Evolutionary conservation across 352 stramenopile species (phyloP).

Genomic region (Lagenidium giganteum): DNA sequence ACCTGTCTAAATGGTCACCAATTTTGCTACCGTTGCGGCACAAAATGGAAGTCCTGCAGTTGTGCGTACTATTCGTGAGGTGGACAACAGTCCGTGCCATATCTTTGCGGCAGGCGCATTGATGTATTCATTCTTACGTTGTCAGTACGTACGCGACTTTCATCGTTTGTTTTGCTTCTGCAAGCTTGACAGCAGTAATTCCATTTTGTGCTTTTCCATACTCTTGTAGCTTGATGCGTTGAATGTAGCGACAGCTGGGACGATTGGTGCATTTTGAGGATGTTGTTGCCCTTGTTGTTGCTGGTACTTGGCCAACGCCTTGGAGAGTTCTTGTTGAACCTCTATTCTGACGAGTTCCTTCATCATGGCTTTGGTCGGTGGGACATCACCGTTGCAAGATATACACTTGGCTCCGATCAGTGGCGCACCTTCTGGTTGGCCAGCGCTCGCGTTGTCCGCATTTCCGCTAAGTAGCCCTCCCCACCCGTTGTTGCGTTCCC

Average conservation of each 20-base stretch:
- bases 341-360: slow-evolving; percentile 50
- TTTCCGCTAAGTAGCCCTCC: too few relatives aligned
- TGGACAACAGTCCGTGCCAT: too few relatives aligned
- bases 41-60: slow-evolving; percentile 33
- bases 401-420: slow-evolving; percentile 59
- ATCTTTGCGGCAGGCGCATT: too few relatives aligned
- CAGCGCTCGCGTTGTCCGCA: background rate
- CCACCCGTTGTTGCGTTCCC: too few relatives aligned
- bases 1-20: slow-evolving; percentile 48
- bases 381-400: slow-evolving; percentile 56
- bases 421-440: slow-evolving; percentile 16
- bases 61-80: too few relatives aligned
- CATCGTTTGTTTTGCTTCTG: slow-evolving; percentile 37
- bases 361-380: slow-evolving; percentile 59
- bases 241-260: too few relatives aligned
- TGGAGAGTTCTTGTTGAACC: slow-evolving; percentile 58
- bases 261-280: too few relatives aligned
- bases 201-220: slow-evolving; percentile 68
- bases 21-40: slow-evolving; percentile 52
- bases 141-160: slow-evolving; percentile 3
- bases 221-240: slow-evolving; percentile 53
- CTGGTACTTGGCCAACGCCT: slow-evolving; percentile 29
- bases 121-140: slow-evolving; percentile 9
- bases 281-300: slow-evolving; percentile 8
- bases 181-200: slow-evolving; percentile 38